Conservation (phyloP, 2,329 filamentous ascomycete species). For the Sphaceloma murrayae region DNA sequence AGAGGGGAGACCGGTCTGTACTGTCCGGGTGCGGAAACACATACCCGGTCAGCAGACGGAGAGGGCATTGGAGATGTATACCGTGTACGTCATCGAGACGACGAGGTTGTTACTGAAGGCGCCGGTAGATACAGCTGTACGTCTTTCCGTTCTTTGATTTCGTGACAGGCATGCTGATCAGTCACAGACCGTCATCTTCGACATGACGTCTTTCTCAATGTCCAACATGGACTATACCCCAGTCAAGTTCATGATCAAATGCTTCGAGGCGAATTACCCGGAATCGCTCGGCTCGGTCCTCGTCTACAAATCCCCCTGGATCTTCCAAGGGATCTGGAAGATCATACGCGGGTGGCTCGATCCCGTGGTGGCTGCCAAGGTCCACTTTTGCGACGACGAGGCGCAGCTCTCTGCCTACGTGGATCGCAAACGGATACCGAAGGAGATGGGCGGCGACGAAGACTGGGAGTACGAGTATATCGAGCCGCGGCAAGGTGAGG, state of each 20-base stretch:
- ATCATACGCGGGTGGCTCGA: conserved; percentile 95
- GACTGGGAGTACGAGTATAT: conserved; percentile 74
- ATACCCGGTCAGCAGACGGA: conserved; percentile 72
- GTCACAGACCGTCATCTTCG: conserved; percentile 74
- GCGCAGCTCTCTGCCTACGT: conserved; percentile 74
- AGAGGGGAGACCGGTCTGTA: conserved; percentile 72
- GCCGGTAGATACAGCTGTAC: conserved; percentile 83
- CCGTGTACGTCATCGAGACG: conserved; percentile 89
- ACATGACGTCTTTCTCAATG: conserved; percentile 40
- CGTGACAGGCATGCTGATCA: background rate
- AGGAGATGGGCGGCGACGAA: conserved; percentile 78
- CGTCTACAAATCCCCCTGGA: conserved; percentile 92
- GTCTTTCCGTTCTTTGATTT: conserved; percentile 31
- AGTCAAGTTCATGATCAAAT: conserved; percentile 99
- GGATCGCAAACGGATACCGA: conserved; percentile 58
- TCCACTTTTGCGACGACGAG: conserved; percentile 79
- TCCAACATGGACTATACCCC: conserved; percentile 88
- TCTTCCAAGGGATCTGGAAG: conserved; percentile 96
- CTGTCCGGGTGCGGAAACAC: conserved; percentile 75
- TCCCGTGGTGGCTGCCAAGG: conserved; percentile 86
- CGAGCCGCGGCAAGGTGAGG: conserved; percentile 68
- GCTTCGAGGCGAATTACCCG: conserved; percentile 97
- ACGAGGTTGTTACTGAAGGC: conserved; percentile 70
- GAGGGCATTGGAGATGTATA: conserved; percentile 75
- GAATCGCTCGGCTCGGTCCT: conserved; percentile 83